Conservation (phyloP, 257 asterid genomes). For the Linderniella brevidens region DNA sequence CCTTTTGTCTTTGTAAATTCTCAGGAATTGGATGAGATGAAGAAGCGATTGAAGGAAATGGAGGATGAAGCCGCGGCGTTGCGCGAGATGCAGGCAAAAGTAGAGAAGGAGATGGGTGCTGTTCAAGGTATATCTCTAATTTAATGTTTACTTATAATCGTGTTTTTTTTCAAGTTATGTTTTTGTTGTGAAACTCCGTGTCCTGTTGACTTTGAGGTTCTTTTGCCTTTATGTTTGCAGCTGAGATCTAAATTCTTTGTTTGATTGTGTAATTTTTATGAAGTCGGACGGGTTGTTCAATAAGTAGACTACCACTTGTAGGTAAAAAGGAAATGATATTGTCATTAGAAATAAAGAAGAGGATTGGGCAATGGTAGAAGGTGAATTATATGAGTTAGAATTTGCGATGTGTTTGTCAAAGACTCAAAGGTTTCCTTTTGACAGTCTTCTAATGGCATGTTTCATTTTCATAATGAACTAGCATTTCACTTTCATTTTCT, state of each 20-base stretch:
- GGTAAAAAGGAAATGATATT: no score
- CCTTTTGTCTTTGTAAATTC: slow-evolving; percentile 6
- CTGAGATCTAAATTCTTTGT: background rate
- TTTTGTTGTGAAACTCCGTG: background rate
- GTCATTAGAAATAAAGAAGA: no score
- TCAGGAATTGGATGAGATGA: slow-evolving; percentile 64
- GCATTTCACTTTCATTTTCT: slow-evolving; percentile 1
- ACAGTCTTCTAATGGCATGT: no score
- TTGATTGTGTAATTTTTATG: background rate
- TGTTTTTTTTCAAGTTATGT: background rate
- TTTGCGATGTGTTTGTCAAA: no score
- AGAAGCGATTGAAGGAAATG: slow-evolving; percentile 53
- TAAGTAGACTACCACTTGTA: no score
- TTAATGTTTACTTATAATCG: no score
- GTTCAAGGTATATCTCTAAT: slow-evolving; percentile 28
- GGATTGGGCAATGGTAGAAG: no score
- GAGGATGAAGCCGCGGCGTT: slow-evolving; percentile 62
- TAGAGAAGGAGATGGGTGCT: slow-evolving; percentile 59
- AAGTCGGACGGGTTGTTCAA: no score
- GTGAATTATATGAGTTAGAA: background rate
- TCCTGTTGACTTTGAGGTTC: no score
- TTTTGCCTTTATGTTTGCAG: background rate
- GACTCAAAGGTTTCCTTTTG: slow-evolving; percentile 1
- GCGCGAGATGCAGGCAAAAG: slow-evolving; percentile 54
- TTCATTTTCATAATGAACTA: background rate